phyloP scores from a whole-genome alignment of 2,329 filamentous ascomycete genomes.

The Bipolaris victoriae region DNA sequence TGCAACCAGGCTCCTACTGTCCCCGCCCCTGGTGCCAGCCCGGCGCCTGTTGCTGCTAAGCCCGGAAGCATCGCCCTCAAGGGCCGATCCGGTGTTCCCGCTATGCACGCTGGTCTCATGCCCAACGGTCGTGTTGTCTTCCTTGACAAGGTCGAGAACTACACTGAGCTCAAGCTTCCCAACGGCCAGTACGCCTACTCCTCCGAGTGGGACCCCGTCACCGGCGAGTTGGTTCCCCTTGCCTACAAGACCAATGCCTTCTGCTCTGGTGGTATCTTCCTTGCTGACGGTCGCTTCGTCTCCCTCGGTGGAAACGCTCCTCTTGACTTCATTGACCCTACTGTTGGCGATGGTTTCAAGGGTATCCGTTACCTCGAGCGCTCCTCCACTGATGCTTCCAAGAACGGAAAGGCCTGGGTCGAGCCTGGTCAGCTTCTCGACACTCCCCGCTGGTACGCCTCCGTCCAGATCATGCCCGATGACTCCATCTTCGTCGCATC shows the following conservation, averaged over 20 bases:
- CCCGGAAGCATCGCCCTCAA: constrained; percentile 57
- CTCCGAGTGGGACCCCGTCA: constrained; percentile 62
- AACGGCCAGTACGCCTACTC: constrained; percentile 66
- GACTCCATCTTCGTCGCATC: constrained; percentile 65
- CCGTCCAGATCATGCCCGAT: constrained; percentile 64
- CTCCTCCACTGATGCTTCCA: constrained; percentile 51
- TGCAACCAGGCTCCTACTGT: constrained; percentile 52
- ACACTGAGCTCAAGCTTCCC: constrained; percentile 61
- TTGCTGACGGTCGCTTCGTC: constrained; percentile 62
- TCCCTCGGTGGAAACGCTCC: constrained; percentile 65
- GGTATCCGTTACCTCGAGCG: constrained; percentile 62
- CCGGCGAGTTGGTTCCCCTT: constrained; percentile 55
- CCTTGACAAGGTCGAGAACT: constrained; percentile 69
- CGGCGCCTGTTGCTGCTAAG: constrained; percentile 55
- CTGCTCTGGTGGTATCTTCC: constrained; percentile 65
- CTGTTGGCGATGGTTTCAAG: constrained; percentile 64
- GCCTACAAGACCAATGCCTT: constrained; percentile 66
- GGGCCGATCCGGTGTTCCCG: constrained; percentile 65
- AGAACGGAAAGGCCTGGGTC: constrained; percentile 59
- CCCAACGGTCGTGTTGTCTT: constrained; percentile 66
- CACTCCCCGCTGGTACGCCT: constrained; percentile 66
- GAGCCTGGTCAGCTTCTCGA: constrained; percentile 63
- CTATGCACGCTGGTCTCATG: constrained; percentile 67
- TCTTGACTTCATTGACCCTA: constrained; percentile 61
- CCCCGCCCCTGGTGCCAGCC: constrained; percentile 52